Conservation (phyloP, 192 early-diverging fungal species). For the Podila minutissima region DNA sequence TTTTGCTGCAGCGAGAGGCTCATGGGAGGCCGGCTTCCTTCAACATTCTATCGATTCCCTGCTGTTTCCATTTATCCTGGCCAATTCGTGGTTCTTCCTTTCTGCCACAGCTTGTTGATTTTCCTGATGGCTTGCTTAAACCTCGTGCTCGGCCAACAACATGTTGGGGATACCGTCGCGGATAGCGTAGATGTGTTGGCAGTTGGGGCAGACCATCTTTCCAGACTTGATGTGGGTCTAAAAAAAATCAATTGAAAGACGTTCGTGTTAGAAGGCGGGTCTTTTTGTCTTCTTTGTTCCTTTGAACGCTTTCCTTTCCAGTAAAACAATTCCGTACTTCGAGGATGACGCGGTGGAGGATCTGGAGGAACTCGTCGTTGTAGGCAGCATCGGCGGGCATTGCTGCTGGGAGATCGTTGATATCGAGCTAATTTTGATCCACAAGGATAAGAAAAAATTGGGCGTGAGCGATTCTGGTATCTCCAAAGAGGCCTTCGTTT, state of each 20-base stretch:
- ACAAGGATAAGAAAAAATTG: constrained; percentile 5
- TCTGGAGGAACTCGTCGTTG: constrained; percentile 75
- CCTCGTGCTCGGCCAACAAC: constrained; percentile 85
- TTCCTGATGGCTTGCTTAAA: constrained; percentile 49
- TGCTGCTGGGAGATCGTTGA: constrained; percentile 69
- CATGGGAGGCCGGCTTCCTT: too few relatives aligned
- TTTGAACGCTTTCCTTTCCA: not conserved
- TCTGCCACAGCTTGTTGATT: not conserved
- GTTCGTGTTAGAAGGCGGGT: not conserved
- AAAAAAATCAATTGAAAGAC: not conserved
- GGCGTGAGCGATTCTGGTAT: not conserved
- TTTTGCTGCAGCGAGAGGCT: too few relatives aligned
- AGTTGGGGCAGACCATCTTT: constrained; percentile 91
- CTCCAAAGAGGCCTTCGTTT: not conserved
- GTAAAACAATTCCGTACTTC: constrained; percentile 66
- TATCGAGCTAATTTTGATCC: constrained; percentile 65
- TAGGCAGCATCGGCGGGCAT: constrained; percentile 67
- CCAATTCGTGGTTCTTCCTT: not conserved
- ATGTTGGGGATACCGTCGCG: constrained; percentile 95
- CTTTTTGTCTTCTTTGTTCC: not conserved
- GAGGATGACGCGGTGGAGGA: constrained; percentile 80
- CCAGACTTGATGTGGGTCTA: constrained; percentile 88
- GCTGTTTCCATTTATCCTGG: not conserved
- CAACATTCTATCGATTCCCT: too few relatives aligned
- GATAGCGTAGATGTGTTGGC: constrained; percentile 90